Conservation (phyloP, 2,329 filamentous ascomycete genomes). For the Xylariaceae sp. region DNA sequence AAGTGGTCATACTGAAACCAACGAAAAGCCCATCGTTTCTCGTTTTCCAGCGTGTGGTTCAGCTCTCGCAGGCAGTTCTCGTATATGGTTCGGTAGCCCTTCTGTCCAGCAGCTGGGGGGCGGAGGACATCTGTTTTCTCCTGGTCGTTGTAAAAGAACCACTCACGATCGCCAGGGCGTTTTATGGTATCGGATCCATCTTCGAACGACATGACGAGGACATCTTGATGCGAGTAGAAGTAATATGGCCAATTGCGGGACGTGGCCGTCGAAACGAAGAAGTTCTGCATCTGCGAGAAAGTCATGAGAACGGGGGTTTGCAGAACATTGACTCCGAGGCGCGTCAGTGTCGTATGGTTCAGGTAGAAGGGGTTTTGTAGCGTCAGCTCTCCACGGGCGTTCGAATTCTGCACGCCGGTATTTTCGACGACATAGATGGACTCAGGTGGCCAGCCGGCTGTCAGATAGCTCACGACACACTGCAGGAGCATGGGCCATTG, state of each 20-base stretch:
- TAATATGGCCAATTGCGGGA: slow-evolving; percentile 43
- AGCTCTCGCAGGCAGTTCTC: slow-evolving; percentile 29
- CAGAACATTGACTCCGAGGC: slow-evolving; percentile 37
- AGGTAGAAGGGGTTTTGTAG: slow-evolving; percentile 44
- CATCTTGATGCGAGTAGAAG: slow-evolving; percentile 51
- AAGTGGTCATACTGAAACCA: slow-evolving; percentile 41
- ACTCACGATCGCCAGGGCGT: slow-evolving; percentile 26
- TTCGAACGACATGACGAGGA: slow-evolving; percentile 38
- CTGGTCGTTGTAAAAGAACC: slow-evolving; percentile 30
- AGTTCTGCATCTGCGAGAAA: slow-evolving; percentile 52
- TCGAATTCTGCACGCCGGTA: slow-evolving; percentile 41
- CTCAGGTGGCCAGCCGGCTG: slow-evolving; percentile 42
- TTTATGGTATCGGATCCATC: slow-evolving; percentile 26
- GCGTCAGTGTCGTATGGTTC: slow-evolving; percentile 36
- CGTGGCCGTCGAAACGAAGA: slow-evolving; percentile 42
- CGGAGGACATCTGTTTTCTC: slow-evolving; percentile 28
- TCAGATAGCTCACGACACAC: slow-evolving; percentile 42
- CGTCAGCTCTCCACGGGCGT: slow-evolving; percentile 35
- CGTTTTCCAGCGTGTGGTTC: slow-evolving; percentile 33
- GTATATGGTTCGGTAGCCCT: slow-evolving; percentile 31
- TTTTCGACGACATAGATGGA: slow-evolving; percentile 47
- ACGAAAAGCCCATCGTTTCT: slow-evolving; percentile 40
- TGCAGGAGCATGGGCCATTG: slow-evolving; percentile 44
- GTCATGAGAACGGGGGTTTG: slow-evolving; percentile 45
- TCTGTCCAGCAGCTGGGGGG: slow-evolving; percentile 25